A percentile compares a stretch with the other conserved stretches of the same genome.
Conservation (phyloP, 257 asterid species). For the Schizonepeta tenuifolia region DNA sequence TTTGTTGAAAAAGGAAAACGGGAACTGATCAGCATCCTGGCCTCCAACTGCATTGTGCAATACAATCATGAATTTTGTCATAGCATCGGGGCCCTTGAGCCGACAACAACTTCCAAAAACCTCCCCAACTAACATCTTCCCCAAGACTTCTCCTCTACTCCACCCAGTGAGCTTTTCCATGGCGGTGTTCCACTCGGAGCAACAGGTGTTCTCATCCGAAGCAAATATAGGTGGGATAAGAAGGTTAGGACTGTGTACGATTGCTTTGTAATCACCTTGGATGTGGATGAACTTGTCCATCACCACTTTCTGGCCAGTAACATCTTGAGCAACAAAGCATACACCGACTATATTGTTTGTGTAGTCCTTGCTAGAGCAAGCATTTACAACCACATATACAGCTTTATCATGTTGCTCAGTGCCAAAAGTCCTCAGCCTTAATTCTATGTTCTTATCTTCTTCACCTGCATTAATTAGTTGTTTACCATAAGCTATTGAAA, state of each 20-base stretch:
- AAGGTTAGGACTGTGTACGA: constrained; percentile 84
- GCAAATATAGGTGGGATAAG: constrained; percentile 96
- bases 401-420: constrained; percentile 52
- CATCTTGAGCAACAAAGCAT: constrained; percentile 92
- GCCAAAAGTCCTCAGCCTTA: constrained; percentile 70
- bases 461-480: constrained; percentile 55
- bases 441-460: constrained; percentile 81
- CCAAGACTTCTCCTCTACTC: constrained; percentile 68
- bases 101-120: constrained; percentile 76
- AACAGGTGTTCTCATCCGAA: constrained; percentile 79
- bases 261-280: constrained; percentile 89
- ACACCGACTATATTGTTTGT: constrained; percentile 75
- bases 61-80: constrained; percentile 79
- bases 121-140: constrained; percentile 86
- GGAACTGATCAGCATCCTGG: constrained; percentile 68
- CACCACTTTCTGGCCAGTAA: constrained; percentile 80
- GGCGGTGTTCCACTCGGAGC: constrained; percentile 95
- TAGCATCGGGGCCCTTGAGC: constrained; percentile 74
- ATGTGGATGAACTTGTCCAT: constrained; percentile 91
- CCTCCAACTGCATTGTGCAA: constrained; percentile 82
- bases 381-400: constrained; percentile 79
- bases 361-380: constrained; percentile 93
- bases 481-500: constrained; percentile 20
- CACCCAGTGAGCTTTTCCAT: constrained; percentile 94
- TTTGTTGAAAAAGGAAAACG: constrained; percentile 66